phyloP scores from a whole-genome alignment of 1,284 basidiomycete species.

The Trametes sp. region DNA sequence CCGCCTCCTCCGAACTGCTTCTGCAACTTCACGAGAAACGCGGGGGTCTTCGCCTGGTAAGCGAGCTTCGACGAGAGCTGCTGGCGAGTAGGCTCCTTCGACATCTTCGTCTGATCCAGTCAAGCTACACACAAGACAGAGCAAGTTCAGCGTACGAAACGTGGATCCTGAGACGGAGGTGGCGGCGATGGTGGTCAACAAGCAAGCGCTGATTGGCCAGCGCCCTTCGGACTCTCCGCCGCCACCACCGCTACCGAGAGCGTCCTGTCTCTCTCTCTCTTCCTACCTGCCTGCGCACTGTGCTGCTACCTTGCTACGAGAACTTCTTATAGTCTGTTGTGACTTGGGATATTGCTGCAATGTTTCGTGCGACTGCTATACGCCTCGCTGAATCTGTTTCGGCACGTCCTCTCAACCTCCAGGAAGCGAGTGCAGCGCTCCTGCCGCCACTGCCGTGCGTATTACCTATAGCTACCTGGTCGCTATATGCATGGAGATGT shows the following conservation, averaged over 20 bases:
- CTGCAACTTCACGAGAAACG: slow-evolving; percentile 40
- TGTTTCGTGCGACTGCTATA: slow-evolving; percentile 57
- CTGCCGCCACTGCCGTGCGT: slow-evolving; percentile 85
- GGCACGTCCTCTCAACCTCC: slow-evolving; percentile 67
- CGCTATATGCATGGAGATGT: background rate
- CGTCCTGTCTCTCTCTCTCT: too few species aligned
- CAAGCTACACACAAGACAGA: background rate
- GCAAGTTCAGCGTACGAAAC: background rate
- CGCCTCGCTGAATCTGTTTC: slow-evolving; percentile 73
- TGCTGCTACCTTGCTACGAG: background rate
- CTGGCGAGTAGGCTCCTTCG: slow-evolving; percentile 41
- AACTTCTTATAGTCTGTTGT: background rate
- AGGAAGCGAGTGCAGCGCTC: slow-evolving; percentile 72
- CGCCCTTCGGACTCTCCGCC: background rate
- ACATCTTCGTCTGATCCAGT: slow-evolving; percentile 24
- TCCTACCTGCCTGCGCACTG: too few species aligned
- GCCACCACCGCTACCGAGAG: background rate
- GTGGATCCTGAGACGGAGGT: background rate
- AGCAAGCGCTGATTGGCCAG: background rate
- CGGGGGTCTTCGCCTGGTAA: slow-evolving; percentile 39
- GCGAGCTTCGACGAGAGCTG: slow-evolving; percentile 42
- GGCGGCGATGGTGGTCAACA: background rate
- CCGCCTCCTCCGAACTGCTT: slow-evolving; percentile 23
- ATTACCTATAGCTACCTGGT: too few species aligned
- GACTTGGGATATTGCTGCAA: background rate